A percentile compares a stretch with the other conserved stretches of the same genome.
phyloP scores from a whole-genome alignment of 2,329 filamentous ascomycete species.

The Neonectria ditissima region DNA sequence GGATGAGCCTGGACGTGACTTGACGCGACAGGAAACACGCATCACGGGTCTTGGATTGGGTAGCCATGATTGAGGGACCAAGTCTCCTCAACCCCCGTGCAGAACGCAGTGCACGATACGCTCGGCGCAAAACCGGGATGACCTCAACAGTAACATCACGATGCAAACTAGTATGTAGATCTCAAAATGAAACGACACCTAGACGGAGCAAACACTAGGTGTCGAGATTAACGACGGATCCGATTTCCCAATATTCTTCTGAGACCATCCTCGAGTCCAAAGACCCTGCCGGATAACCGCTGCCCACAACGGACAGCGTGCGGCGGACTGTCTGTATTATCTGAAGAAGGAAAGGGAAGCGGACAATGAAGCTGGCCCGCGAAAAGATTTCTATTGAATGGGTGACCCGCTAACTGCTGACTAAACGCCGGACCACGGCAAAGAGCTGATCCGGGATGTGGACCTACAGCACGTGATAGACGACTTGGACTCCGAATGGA shows the following conservation, averaged over 20 bases:
- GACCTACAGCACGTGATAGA: conserved; percentile 2
- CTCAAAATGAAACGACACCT: conserved; percentile 69
- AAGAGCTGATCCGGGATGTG: conserved; percentile 12
- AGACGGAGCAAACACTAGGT: conserved; percentile 59
- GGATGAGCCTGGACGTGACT: no score
- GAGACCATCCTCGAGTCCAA: conserved; percentile 54
- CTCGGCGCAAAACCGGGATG: no score
- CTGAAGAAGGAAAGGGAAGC: conserved; percentile 57
- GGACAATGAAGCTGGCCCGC: conserved; percentile 6
- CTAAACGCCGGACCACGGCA: conserved; percentile 32
- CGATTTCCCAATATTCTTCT: conserved; percentile 57
- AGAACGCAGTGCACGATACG: no score
- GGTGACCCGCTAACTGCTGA: conserved; percentile 28
- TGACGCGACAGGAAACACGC: not conserved
- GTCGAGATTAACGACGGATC: conserved; percentile 71
- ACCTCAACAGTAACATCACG: not conserved
- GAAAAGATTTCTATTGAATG: conserved; percentile 18
- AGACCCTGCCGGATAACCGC: conserved; percentile 48
- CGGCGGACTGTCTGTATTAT: conserved; percentile 64
- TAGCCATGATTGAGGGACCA: not conserved
- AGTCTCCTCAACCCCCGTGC: no score
- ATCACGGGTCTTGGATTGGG: not conserved
- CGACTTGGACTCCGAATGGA: not conserved
- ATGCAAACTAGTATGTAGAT: conserved; percentile 60
- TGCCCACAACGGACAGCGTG: conserved; percentile 49